phyloP scores from a whole-genome alignment of 2,329 filamentous ascomycete species.

The Pyrenochaeta sp. region DNA sequence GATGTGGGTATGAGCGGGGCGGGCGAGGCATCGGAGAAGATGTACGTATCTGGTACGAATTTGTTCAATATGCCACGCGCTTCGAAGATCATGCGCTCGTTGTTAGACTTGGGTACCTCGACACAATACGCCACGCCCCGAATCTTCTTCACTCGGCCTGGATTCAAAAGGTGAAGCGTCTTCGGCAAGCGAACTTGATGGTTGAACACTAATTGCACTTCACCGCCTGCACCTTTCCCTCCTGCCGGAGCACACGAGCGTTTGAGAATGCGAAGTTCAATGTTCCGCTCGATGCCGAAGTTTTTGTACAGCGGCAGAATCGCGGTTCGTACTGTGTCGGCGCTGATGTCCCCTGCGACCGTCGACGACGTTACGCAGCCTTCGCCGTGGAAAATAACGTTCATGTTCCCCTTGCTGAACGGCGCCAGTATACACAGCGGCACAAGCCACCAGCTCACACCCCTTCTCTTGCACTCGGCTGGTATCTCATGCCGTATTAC shows the following conservation, averaged over 20 bases:
- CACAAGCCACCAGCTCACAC: constrained; percentile 90
- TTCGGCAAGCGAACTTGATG: constrained; percentile 94
- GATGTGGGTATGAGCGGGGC: constrained; percentile 71
- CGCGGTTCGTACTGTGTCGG: constrained; percentile 92
- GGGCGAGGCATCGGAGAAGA: constrained; percentile 74
- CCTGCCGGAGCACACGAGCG: constrained; percentile 74
- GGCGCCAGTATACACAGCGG: constrained; percentile 90
- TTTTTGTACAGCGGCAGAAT: constrained; percentile 88
- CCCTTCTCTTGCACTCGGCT: constrained; percentile 76
- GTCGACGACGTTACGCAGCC: constrained; percentile 93
- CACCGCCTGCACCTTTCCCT: constrained; percentile 82
- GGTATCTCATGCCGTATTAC: constrained; percentile 84
- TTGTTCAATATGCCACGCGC: constrained; percentile 85
- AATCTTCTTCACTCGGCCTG: constrained; percentile 86
- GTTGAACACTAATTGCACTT: constrained; percentile 93
- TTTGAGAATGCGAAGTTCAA: constrained; percentile 83
- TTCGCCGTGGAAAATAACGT: constrained; percentile 86
- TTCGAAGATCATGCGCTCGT: constrained; percentile 92
- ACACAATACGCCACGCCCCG: constrained; percentile 93
- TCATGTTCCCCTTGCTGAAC: constrained; percentile 90
- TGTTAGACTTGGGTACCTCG: constrained; percentile 91
- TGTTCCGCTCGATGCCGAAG: constrained; percentile 86
- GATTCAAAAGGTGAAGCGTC: constrained; percentile 86
- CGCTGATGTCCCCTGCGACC: constrained; percentile 82
- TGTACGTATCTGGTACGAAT: constrained; percentile 87